These are phyloP conservation scores for Lactarius hatsudake DNA, from an alignment of 768 basidiomycete genomes.

Conservation along the genomic window DNA sequence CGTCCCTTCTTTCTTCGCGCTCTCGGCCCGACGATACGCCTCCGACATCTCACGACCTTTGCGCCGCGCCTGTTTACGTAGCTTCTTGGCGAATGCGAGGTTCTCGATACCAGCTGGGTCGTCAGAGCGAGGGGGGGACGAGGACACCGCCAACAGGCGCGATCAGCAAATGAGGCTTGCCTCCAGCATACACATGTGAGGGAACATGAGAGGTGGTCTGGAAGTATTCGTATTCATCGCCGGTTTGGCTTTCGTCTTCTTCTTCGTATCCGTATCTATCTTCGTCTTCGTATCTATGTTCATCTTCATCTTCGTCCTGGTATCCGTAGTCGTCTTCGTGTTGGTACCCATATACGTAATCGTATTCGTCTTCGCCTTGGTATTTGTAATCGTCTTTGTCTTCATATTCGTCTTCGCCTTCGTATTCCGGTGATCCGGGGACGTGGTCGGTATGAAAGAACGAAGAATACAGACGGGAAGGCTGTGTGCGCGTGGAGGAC, in stretches of 20 bases:
- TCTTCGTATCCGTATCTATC: too few species aligned
- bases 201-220: not conserved
- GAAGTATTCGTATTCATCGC: not conserved
- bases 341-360: too few species aligned
- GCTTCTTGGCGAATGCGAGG: not conserved
- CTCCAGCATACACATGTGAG: not conserved
- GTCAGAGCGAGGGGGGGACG: not conserved
- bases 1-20: not conserved
- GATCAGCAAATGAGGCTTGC: not conserved
- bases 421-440: not conserved
- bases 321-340: too few species aligned
- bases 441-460: not conserved
- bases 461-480: not conserved
- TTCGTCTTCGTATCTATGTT: too few species aligned
- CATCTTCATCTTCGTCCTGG: too few species aligned
- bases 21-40: not conserved
- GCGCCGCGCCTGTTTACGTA: constrained; percentile 6
- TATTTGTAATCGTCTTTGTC: too few species aligned
- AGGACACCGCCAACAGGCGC: not conserved
- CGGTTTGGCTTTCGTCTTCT: too few species aligned
- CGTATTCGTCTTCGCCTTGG: too few species aligned
- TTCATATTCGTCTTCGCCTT: too few species aligned
- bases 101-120: not conserved
- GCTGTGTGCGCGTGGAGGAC: not conserved
- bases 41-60: not conserved